Evolutionary conservation across 768 basidiomycete species (phyloP).

Genomic region (Russula emetica): DNA sequence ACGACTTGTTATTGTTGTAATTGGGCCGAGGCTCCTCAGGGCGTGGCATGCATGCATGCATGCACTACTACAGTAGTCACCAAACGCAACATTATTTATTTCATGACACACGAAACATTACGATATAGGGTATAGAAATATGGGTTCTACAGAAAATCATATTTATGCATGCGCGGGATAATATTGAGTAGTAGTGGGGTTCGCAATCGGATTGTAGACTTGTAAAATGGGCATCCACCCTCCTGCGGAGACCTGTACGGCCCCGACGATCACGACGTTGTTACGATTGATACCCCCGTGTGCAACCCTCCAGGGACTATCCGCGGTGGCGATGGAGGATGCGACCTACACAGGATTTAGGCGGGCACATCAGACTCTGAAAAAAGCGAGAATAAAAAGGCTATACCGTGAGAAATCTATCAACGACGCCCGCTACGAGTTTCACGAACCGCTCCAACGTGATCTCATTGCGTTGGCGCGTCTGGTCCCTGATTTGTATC

Average conservation of each 20-base stretch:
- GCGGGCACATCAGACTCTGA: background rate
- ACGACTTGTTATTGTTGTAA: too few relatives aligned
- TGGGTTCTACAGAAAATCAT: background rate
- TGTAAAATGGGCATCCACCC: conserved; percentile 27
- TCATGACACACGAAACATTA: background rate
- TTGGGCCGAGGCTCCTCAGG: too few relatives aligned
- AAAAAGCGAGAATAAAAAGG: background rate
- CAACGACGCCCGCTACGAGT: conserved; percentile 21
- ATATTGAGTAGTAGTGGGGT: background rate
- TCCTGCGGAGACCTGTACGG: conserved; percentile 24
- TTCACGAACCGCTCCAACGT: conserved; percentile 23
- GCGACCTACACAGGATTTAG: background rate
- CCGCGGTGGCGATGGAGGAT: background rate
- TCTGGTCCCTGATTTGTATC: conserved; percentile 26
- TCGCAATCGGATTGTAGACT: background rate
- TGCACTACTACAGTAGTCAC: too few relatives aligned
- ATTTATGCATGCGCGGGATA: conserved; percentile 1
- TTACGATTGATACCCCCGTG: conserved; percentile 6
- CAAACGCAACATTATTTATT: background rate
- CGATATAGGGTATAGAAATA: background rate
- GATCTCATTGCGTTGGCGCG: conserved; percentile 22
- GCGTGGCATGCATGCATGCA: too few relatives aligned
- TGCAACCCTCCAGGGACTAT: conserved; percentile 9
- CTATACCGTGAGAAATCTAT: conserved; percentile 23
- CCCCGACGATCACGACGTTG: conserved; percentile 14